These are phyloP conservation scores for Hypoxylon sp. DNA, from an alignment of 2,329 filamentous ascomycete genomes.

Conservation along the genomic window DNA sequence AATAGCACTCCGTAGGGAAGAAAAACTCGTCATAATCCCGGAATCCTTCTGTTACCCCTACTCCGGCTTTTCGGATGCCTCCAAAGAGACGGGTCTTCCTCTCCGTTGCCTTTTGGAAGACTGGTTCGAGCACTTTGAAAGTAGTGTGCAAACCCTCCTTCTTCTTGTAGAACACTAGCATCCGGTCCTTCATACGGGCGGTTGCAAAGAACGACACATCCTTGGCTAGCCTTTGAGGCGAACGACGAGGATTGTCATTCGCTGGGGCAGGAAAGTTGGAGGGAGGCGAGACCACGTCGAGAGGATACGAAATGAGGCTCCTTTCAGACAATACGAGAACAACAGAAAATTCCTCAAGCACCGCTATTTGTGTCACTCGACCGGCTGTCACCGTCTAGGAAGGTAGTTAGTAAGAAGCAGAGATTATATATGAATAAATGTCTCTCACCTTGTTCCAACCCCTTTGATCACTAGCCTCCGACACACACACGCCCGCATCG, in stretches of 20 bases:
- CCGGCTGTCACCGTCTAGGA: slow-evolving; percentile 79
- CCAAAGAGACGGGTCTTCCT: slow-evolving; percentile 80
- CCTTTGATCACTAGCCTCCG: slow-evolving; percentile 88
- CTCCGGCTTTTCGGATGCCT: slow-evolving; percentile 66
- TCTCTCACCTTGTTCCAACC: slow-evolving; percentile 88
- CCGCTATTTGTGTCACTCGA: slow-evolving; percentile 90
- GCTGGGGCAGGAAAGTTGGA: slow-evolving; percentile 72
- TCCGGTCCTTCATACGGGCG: slow-evolving; percentile 96
- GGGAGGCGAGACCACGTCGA: slow-evolving; percentile 83
- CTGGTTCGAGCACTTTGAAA: slow-evolving; percentile 96
- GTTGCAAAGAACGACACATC: slow-evolving; percentile 98
- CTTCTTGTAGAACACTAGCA: slow-evolving; percentile 96
- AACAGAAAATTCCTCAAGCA: slow-evolving; percentile 95
- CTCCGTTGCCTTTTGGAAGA: slow-evolving; percentile 92
- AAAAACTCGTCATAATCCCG: slow-evolving; percentile 99
- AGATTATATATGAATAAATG: background rate
- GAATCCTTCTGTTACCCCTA: slow-evolving; percentile 92
- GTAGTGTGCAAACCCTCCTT: slow-evolving; percentile 92
- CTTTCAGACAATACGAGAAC: slow-evolving; percentile 94
- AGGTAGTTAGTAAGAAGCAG: slow-evolving; percentile 43
- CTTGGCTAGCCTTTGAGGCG: slow-evolving; percentile 92
- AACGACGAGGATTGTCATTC: slow-evolving; percentile 81
- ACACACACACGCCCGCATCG: slow-evolving; percentile 92
- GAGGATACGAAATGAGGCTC: slow-evolving; percentile 90
- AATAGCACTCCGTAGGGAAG: slow-evolving; percentile 94